Evolutionary conservation across 257 asterid species (phyloP), one percentile per base, ranked within the genome.

Genomic region (Scutellaria baicalensis): DNA sequence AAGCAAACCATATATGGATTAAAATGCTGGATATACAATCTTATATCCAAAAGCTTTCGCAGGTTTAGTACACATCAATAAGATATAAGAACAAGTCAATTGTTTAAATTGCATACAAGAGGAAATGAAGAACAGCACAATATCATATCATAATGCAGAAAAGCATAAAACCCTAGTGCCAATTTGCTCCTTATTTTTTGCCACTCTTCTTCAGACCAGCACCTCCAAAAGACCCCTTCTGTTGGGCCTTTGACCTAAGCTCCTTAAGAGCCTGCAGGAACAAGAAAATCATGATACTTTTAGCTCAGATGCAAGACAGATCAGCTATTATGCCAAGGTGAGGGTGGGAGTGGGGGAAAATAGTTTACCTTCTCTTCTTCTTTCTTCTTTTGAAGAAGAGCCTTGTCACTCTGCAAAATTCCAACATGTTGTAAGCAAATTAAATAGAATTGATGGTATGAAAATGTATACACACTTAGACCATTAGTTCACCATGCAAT

Each of bases 151-250:
- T 33, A 64, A 13, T 18, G 36, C 18, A 57, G 60, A 58, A 7
- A 47, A 45, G 23, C 62, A 52, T 20, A 23, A 21, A 36, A 18
- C 20, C 11, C 13, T 48, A n/a, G 18, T 13, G 74, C 20, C 52
- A 31, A 44, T 35, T 62, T 11, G 47, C 52, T 44, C 6, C 49
- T 85, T 81, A 89, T 80, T 89, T 87, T 79, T 89, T 89, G 74
- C 96, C 92, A 77, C 96, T 89, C 70, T 89, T 87, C 88, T 89
- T 89, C 83, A 89, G 79, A 50, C 96, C 96, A 8, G 94, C 7
- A 57, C 94, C 96, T 70, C 96, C 96, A 71, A 89, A 61, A 1
- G 92, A 55, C 43, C 93, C 91, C 58, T 88, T 87, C 66, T 79
- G 81, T 74, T 75, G 79, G 67, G 96, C 96, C 85, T 89, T 89